A percentile compares a stretch with the other conserved stretches of the same genome.
Conservation (phyloP, 2,329 filamentous ascomycete genomes). For the Leptodontidium sp. region DNA sequence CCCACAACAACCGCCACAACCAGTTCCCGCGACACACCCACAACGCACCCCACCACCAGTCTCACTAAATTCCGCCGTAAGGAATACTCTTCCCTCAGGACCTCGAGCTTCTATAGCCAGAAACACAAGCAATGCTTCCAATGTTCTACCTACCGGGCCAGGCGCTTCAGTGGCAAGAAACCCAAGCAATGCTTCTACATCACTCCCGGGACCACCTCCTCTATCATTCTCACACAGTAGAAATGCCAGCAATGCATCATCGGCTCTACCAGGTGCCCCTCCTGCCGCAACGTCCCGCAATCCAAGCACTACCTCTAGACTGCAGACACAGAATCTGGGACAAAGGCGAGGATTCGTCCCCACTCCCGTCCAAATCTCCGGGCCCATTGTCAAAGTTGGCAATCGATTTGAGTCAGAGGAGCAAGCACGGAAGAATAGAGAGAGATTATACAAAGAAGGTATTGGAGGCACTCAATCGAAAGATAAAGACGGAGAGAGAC, state of each 20-base stretch:
- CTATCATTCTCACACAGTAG: too few relatives aligned
- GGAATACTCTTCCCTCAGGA: neutral
- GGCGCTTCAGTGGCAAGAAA: too few relatives aligned
- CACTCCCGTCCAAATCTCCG: neutral
- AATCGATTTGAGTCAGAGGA: too few relatives aligned
- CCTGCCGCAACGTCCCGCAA: too few relatives aligned
- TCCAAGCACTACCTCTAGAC: conserved; percentile 2
- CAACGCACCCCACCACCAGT: neutral
- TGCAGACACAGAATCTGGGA: conserved; percentile 3
- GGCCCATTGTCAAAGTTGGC: too few relatives aligned
- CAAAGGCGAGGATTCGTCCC: conserved; percentile 1
- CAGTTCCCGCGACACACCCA: conserved; percentile 6
- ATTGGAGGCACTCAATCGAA: neutral
- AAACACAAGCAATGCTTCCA: conserved; percentile 2
- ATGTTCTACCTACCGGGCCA: too few relatives aligned
- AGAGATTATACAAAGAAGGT: conserved; percentile 21
- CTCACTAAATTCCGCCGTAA: too few relatives aligned
- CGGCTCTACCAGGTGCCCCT: too few relatives aligned
- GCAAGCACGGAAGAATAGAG: conserved; percentile 5
- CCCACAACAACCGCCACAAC: conserved; percentile 4
- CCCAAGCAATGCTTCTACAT: too few relatives aligned
- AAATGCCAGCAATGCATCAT: too few relatives aligned
- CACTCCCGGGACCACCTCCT: too few relatives aligned
- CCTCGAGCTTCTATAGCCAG: neutral
- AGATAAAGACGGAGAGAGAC: neutral